Percentiles rank a stretch among this genome's conserved stretches.
Evolutionary conservation across 2,329 filamentous ascomycete genomes (phyloP).

Genomic region (Aspergillus hortae): DNA sequence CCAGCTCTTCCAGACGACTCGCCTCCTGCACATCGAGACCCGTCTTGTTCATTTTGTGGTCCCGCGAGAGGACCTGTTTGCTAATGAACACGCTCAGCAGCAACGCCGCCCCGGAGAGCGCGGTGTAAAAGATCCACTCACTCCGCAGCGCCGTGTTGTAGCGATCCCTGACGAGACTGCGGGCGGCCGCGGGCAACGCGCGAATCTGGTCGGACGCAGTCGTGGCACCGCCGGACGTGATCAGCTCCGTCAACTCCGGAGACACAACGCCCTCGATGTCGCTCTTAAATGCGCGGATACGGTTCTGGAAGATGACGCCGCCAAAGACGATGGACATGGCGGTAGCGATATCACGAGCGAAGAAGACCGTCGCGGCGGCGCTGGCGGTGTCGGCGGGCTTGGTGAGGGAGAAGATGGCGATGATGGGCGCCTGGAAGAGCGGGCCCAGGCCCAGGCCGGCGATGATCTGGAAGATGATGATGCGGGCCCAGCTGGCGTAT

Average conservation of each 20-base stretch:
- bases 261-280: background rate
- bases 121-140: constrained; percentile 4
- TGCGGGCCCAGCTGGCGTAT: constrained; percentile 39
- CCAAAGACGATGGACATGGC: constrained; percentile 54
- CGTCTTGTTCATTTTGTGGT: constrained; percentile 5
- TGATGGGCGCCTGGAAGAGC: constrained; percentile 52
- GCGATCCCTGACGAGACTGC: background rate
- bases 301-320: constrained; percentile 44
- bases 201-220: background rate
- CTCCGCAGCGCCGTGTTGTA: constrained; percentile 1
- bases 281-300: background rate
- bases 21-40: constrained; percentile 3
- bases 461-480: constrained; percentile 46
- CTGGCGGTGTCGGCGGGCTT: constrained; percentile 53
- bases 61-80: constrained; percentile 1
- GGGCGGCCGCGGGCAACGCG: background rate
- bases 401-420: constrained; percentile 55
- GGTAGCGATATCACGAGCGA: constrained; percentile 52
- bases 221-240: constrained; percentile 1
- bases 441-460: constrained; percentile 51
- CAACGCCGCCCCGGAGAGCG: background rate
- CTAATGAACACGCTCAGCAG: constrained; percentile 3
- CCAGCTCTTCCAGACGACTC: background rate
- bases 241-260: background rate
- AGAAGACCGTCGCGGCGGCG: constrained; percentile 55